Base-by-base conservation (phyloP, 1,139 yeast genomes). In the Pichia sp. region DNA sequence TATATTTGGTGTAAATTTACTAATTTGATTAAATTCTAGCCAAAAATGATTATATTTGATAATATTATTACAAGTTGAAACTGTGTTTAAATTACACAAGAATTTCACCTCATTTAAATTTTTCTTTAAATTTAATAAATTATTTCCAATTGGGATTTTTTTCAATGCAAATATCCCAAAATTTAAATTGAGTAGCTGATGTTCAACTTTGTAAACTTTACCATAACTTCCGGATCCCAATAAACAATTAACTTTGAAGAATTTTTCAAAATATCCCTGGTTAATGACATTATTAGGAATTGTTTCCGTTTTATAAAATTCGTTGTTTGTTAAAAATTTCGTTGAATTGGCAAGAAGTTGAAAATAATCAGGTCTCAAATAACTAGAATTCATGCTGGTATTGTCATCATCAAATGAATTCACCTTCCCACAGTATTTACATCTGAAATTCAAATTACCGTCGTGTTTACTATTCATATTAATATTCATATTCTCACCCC, bases 1-100 rank as follows among this genome's bases (percentile, higher is more conserved):
- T 1, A 86, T 79, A 36, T 61, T 57, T 0, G 81, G 82, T 0
- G 79, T 77, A 56, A 75, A 73, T 11, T 73, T 77, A 27, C 77
- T 71, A 32, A 80, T 61, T 36, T 74, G 72, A 29, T 86, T 86
- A 58, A 80, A 69, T 57, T 88, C 97, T 36, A 88, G 64, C 96
- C 97, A 88, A 33, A 87, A 95, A 64, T 88, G 96, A 58, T 87
- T 87, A 59, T 88, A 88, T 29, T 85, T 76, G 27, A 87, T 86
- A 53, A 87, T 70, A 59, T 87, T 85, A 8, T 54, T 53, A 36
- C 45, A 46, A 2, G 52, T 39, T 11, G 48, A 42, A 41, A 58
- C 59, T 27, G 41, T 45, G 23, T 64, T 72, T 33, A 75, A 59
- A 50, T 72, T 74, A 54, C 73, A 73, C 32, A 75, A 57, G 39